phyloP scores from a whole-genome alignment of 2,329 filamentous ascomycete species.

The Pseudocercospora cruenta region DNA sequence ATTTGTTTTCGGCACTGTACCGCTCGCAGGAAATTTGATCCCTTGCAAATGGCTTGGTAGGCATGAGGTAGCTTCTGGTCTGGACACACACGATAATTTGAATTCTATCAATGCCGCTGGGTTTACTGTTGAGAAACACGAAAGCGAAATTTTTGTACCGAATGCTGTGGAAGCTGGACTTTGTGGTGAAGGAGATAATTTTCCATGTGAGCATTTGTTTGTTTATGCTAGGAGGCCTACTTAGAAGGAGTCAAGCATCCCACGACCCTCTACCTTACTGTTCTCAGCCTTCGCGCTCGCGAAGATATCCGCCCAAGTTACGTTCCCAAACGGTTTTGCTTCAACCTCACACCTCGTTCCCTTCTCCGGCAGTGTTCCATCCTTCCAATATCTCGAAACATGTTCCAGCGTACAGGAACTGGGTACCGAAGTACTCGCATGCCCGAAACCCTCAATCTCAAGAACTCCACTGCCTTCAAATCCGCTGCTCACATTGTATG shows the following conservation, averaged over 20 bases:
- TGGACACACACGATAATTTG: slow-evolving; percentile 11
- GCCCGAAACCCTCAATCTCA: slow-evolving; percentile 40
- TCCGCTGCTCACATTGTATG: slow-evolving; percentile 38
- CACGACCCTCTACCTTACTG: no score
- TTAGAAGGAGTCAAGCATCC: background rate
- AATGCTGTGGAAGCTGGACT: slow-evolving; percentile 19
- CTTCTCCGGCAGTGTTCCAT: slow-evolving; percentile 41
- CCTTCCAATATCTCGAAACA: slow-evolving; percentile 40
- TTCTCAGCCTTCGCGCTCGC: background rate
- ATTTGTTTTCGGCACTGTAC: slow-evolving; percentile 22
- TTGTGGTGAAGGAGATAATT: slow-evolving; percentile 16
- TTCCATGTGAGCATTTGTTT: slow-evolving; percentile 16
- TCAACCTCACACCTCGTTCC: slow-evolving; percentile 39
- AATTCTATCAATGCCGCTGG: slow-evolving; percentile 10
- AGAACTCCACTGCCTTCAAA: slow-evolving; percentile 34
- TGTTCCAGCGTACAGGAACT: slow-evolving; percentile 40
- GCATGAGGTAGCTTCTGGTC: background rate
- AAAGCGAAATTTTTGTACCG: slow-evolving; percentile 11
- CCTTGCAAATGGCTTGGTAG: slow-evolving; percentile 14
- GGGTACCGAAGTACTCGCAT: slow-evolving; percentile 31
- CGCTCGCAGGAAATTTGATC: slow-evolving; percentile 12
- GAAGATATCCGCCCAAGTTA: slow-evolving; percentile 7
- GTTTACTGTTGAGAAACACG: slow-evolving; percentile 20
- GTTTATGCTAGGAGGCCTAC: slow-evolving; percentile 18
- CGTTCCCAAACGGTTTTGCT: slow-evolving; percentile 9